A percentile compares a stretch with the other conserved stretches of the same genome.
Conservation (phyloP, 345 rosid species). For the Eucalyptus leucophloia region DNA sequence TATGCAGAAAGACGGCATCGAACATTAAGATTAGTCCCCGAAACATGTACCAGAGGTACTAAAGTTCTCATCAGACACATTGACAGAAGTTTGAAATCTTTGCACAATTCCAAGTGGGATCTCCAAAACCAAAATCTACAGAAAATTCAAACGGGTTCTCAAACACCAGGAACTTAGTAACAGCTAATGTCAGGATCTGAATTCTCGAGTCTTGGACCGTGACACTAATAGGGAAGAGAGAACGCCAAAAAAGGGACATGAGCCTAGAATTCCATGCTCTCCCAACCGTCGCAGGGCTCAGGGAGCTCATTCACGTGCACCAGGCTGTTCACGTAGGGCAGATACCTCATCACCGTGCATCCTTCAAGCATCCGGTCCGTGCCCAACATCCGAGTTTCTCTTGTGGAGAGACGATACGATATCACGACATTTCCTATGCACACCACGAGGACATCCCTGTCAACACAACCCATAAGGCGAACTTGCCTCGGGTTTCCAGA, state of each 20-base stretch:
- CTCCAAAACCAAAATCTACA: not conserved
- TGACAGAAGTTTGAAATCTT: not conserved
- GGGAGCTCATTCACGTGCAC: not conserved
- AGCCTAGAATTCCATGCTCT: not conserved
- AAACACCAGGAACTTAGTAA: not conserved
- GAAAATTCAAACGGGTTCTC: not conserved
- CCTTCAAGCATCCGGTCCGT: not conserved
- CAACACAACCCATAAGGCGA: slow-evolving; percentile 8
- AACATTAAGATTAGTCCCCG: not conserved
- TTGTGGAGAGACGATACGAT: not conserved
- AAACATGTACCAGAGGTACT: not conserved
- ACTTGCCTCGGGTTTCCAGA: not conserved
- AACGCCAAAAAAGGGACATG: not conserved
- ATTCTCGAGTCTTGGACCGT: not conserved
- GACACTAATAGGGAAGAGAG: not conserved
- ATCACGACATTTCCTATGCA: not conserved
- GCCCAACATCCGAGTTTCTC: not conserved
- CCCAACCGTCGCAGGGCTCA: not conserved
- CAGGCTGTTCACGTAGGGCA: slow-evolving; percentile 28
- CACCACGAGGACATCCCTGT: slow-evolving; percentile 4
- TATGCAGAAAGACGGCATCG: not conserved
- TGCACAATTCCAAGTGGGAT: not conserved
- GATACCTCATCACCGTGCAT: not conserved
- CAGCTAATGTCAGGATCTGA: not conserved
- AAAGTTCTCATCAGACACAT: not conserved